Conservation (phyloP, 1,284 basidiomycete species). For the Macrocystidia cucumis region DNA sequence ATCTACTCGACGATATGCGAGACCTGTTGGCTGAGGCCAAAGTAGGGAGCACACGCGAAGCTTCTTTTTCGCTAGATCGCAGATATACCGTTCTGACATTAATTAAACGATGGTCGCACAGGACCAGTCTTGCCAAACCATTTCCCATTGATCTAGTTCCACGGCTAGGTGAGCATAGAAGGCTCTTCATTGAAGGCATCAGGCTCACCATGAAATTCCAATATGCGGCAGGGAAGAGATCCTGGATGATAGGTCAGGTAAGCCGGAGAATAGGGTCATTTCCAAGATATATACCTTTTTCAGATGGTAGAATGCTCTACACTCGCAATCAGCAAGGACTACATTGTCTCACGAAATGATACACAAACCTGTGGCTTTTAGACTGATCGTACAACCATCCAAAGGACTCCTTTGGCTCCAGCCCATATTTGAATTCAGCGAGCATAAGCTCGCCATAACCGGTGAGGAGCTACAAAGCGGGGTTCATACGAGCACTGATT, state of each 20-base stretch:
- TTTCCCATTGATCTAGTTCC: slow-evolving; percentile 45
- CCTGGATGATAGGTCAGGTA: slow-evolving; percentile 27
- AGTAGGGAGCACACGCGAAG: too few relatives aligned
- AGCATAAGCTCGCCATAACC: slow-evolving; percentile 85
- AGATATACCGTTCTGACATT: too few relatives aligned
- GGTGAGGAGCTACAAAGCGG: slow-evolving; percentile 67
- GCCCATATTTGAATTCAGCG: slow-evolving; percentile 87
- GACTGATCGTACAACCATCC: slow-evolving; percentile 61
- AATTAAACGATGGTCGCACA: too few relatives aligned
- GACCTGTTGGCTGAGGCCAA: too few relatives aligned
- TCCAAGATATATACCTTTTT: slow-evolving; percentile 63
- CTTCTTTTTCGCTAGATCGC: too few relatives aligned
- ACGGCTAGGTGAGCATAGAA: slow-evolving; percentile 1
- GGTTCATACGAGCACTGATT: slow-evolving; percentile 12
- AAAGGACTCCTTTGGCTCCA: slow-evolving; percentile 85
- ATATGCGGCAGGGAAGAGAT: slow-evolving; percentile 87
- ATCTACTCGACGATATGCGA: too few relatives aligned
- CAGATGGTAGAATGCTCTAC: slow-evolving; percentile 80
- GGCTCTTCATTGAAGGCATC: background rate
- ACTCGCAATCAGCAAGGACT: slow-evolving; percentile 4
- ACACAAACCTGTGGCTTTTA: slow-evolving; percentile 47
- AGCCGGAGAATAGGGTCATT: too few relatives aligned
- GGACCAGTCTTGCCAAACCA: slow-evolving; percentile 62
- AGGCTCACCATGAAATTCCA: slow-evolving; percentile 71
- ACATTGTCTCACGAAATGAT: background rate